These are phyloP conservation scores for Abrus precatorius DNA, from an alignment of 306 rosid genomes.

Conservation along the genomic window DNA sequence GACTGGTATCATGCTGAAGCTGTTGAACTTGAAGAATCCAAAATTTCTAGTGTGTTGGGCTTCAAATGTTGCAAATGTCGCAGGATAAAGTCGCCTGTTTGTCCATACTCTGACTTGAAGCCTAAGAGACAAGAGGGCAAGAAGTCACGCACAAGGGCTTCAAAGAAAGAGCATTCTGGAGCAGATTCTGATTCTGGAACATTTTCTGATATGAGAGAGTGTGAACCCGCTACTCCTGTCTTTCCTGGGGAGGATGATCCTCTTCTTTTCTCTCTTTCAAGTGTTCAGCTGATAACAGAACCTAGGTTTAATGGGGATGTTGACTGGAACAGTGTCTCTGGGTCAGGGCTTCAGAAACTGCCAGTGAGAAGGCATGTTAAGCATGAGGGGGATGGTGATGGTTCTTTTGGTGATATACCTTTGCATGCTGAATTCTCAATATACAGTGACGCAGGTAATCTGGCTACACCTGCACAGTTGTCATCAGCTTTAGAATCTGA, in stretches of 20 bases:
- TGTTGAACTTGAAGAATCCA: constrained; percentile 85
- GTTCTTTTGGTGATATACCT: constrained; percentile 52
- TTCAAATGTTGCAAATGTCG: constrained; percentile 98
- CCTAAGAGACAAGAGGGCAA: constrained; percentile 53
- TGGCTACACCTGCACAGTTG: constrained; percentile 49
- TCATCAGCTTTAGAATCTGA: constrained; percentile 58
- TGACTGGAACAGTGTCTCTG: constrained; percentile 67
- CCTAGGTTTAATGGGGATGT: constrained; percentile 60
- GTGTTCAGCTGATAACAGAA: constrained; percentile 71
- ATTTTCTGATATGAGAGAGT: constrained; percentile 56
- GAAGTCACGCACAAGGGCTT: constrained; percentile 52
- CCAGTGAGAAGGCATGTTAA: constrained; percentile 84
- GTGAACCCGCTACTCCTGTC: constrained; percentile 66
- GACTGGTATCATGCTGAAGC: constrained; percentile 99
- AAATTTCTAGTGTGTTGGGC: constrained; percentile 68
- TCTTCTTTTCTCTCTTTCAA: constrained; percentile 73
- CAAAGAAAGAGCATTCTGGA: constrained; percentile 66
- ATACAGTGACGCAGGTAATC: constrained; percentile 47
- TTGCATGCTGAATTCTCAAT: constrained; percentile 50
- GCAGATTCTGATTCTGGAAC: constrained; percentile 67
- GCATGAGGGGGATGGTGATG: constrained; percentile 74
- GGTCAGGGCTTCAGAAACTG: constrained; percentile 75
- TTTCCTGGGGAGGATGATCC: constrained; percentile 76
- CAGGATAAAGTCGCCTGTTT: constrained; percentile 86
- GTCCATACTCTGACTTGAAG: constrained; percentile 74